These are phyloP conservation scores for Fusarium phyllophilum DNA, from an alignment of 2,329 filamentous ascomycete genomes.

Conservation along the genomic window DNA sequence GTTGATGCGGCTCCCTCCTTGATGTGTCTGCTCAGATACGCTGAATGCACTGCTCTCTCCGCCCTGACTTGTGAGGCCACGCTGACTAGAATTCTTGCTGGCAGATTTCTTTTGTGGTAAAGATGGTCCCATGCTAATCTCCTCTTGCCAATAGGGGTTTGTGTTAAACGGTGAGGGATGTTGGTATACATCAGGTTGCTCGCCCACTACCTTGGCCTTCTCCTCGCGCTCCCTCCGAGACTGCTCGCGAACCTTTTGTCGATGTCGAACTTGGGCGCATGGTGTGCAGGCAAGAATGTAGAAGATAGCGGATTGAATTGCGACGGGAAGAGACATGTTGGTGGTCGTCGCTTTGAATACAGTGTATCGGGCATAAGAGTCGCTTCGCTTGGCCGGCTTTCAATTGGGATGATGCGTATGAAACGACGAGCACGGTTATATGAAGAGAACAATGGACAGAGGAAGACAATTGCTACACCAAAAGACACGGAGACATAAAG, in stretches of 20 bases:
- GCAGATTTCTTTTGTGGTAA: conserved; percentile 69
- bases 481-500: conserved; percentile 22
- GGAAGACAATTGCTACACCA: conserved; percentile 18
- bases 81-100: conserved; percentile 68
- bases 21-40: conserved; percentile 52
- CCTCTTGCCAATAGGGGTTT: conserved; percentile 88
- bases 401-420: conserved; percentile 1
- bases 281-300: conserved; percentile 82
- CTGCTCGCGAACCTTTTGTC: conserved; percentile 75
- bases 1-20: conserved; percentile 50
- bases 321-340: conserved; percentile 62
- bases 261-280: conserved; percentile 77
- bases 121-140: conserved; percentile 83
- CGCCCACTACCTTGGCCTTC: conserved; percentile 70
- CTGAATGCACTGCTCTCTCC: conserved; percentile 62
- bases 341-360: conserved; percentile 35
- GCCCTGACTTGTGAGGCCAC: conserved; percentile 67
- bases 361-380: conserved; percentile 37
- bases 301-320: conserved; percentile 80
- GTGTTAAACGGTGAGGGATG: conserved; percentile 87
- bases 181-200: conserved; percentile 78
- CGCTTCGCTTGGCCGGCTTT: conserved; percentile 6
- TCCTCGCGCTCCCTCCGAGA: conserved; percentile 74
- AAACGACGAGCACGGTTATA: conserved; percentile 10
- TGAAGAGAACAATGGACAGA: neutral